A percentile compares a stretch with the other conserved stretches of the same genome.
phyloP scores from a whole-genome alignment of 805 yeast genomes.

The Debaryomyces hansenii region DNA sequence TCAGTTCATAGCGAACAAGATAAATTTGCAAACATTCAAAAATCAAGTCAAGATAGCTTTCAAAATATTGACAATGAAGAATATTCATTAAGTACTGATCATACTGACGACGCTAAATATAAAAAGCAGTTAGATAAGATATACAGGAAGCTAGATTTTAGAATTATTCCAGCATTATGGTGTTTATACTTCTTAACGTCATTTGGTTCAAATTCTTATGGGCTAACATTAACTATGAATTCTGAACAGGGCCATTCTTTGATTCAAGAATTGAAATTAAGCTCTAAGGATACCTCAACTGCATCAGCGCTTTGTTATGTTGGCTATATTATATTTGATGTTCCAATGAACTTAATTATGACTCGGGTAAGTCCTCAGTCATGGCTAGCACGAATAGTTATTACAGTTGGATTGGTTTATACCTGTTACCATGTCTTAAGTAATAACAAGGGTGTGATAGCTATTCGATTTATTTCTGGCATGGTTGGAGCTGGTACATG shows the following conservation, averaged over 20 bases:
- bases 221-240: constrained; percentile 81
- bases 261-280: constrained; percentile 48
- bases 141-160: constrained; percentile 61
- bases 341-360: constrained; percentile 86
- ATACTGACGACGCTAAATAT: constrained; percentile 3
- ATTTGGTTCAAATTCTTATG: constrained; percentile 75
- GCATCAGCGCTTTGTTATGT: constrained; percentile 83
- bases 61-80: constrained; percentile 3
- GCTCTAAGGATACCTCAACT: constrained; percentile 59
- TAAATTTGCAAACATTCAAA: background rate
- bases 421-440: constrained; percentile 66
- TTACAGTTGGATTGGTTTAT: constrained; percentile 76
- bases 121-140: constrained; percentile 47
- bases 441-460: constrained; percentile 63
- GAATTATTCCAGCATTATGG: constrained; percentile 86
- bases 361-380: constrained; percentile 81
- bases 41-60: background rate
- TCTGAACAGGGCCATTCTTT: constrained; percentile 59
- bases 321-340: constrained; percentile 80
- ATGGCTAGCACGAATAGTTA: constrained; percentile 78
- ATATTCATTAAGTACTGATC: background rate
- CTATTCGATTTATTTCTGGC: constrained; percentile 71
- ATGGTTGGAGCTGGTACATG: constrained; percentile 82
- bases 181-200: constrained; percentile 74
- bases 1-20: background rate